Base-by-base conservation (phyloP, 2,329 filamentous ascomycete species). In the Apiospora koreana region DNA sequence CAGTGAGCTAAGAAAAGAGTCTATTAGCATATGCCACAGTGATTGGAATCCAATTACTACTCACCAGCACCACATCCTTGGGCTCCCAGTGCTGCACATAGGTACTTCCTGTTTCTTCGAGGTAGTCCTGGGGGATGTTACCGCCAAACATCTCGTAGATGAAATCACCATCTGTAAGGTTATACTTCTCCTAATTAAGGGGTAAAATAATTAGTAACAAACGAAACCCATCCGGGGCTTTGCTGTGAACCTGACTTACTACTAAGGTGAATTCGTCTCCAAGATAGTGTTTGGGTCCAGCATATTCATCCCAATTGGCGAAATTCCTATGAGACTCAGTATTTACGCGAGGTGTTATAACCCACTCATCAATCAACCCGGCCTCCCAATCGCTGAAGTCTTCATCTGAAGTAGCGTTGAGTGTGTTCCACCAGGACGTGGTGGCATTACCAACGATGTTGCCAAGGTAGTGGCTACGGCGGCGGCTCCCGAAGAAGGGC, bases 301-400 rank as follows among this genome's bases (percentile, higher is more conserved):
- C 71, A 54, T 74, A 76, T 42, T 77, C 71, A n/a, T 21, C 62
- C 75, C 75, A 77, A 16, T 69, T 73, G 2, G 38, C 67, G 48
- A 76, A 76, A 58, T 73, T 72, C 8, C 65, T 48, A 28, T 70
- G 68, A 1, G 75, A 76, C 0, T 72, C 74, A 25, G 75, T 74
- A 23, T 76, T 72, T 10, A 77, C 58, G 21, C 74, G 71, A n/a
- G 70, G 65, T 1, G 70, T 72, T 18, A 74, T 69, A 18, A 76
- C 73, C 73, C 73, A 77, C 66, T 77, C 76, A 62, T 74, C 69
- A 1, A 70, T 68, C 23, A 72, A 65, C 1, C 73, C 28, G 10
- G 54, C 28, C 2, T 67, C 67, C 45, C 65, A 62, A 23, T 69
- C 54, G 25, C 64, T 46, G 14, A 71, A 54, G 9, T 54, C 50